Conservation (phyloP, 441 rosid genomes). For the Syzygium syzygioides region DNA sequence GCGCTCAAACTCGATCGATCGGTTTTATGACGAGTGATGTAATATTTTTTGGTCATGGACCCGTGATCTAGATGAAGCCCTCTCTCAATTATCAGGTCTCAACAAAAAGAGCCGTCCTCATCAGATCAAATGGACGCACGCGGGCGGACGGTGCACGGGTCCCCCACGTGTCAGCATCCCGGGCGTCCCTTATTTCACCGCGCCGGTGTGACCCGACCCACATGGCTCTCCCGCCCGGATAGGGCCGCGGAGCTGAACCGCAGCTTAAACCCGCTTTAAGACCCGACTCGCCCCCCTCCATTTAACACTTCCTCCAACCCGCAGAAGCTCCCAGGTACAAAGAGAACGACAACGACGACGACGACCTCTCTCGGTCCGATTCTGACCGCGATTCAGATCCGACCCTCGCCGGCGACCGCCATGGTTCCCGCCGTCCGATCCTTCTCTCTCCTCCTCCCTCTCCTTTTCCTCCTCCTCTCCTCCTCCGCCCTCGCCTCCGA, state of each 20-base stretch:
- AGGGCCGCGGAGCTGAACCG: background rate
- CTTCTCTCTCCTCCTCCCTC: slow-evolving; percentile 12
- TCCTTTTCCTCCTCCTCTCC: slow-evolving; percentile 25
- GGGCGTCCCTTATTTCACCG: background rate
- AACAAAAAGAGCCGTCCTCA: background rate
- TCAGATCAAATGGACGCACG: background rate
- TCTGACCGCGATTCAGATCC: slow-evolving; percentile 15
- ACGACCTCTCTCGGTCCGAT: background rate
- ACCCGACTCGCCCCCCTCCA: background rate
- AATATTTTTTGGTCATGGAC: background rate
- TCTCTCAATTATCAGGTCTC: background rate
- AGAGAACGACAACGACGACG: background rate
- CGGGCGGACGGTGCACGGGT: background rate
- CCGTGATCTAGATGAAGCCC: background rate
- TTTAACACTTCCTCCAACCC: background rate
- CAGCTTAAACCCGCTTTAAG: background rate
- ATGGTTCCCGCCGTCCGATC: slow-evolving; percentile 30
- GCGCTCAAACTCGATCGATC: background rate
- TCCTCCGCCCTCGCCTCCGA: slow-evolving; percentile 61
- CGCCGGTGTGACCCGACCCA: background rate
- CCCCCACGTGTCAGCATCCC: background rate
- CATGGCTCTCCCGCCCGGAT: background rate
- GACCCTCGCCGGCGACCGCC: slow-evolving; percentile 20
- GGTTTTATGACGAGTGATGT: background rate
- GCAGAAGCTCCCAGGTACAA: background rate